Conservation (phyloP, 108 stramenopile species). For the Cyclotella baltica region DNA sequence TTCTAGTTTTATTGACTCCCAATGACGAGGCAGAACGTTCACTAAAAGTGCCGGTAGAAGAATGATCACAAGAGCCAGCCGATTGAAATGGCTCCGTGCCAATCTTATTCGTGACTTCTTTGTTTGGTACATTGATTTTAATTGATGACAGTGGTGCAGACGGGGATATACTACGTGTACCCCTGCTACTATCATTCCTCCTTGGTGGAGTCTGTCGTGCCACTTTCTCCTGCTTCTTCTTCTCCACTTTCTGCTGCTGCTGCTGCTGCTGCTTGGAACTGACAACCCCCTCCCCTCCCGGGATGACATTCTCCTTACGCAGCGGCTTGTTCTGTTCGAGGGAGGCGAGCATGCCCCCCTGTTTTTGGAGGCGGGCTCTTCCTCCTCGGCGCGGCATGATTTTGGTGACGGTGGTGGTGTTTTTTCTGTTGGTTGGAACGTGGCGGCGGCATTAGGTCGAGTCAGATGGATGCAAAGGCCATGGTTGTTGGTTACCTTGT, state of each 20-base stretch:
- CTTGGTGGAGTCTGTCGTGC: background rate
- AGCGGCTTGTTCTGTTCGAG: background rate
- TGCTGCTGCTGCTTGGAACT: background rate
- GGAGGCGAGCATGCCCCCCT: conserved; percentile 20
- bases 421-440: background rate
- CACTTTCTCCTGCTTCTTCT: background rate
- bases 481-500: too few species aligned
- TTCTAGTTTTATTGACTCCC: background rate
- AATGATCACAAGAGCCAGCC: background rate
- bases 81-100: conserved; percentile 1
- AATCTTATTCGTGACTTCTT: background rate
- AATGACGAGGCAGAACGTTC: background rate
- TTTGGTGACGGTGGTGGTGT: background rate
- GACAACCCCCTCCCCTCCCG: background rate
- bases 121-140: background rate
- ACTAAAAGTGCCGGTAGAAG: background rate
- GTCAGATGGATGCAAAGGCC: too few species aligned
- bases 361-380: conserved; percentile 23
- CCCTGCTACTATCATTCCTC: too few species aligned
- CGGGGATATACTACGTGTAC: too few species aligned
- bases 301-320: background rate
- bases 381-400: conserved; percentile 17
- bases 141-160: conserved; percentile 6
- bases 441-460: too few species aligned
- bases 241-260: background rate